phyloP scores from a whole-genome alignment of 2,329 filamentous ascomycete genomes.

The Chrysoporthe cubensis region DNA sequence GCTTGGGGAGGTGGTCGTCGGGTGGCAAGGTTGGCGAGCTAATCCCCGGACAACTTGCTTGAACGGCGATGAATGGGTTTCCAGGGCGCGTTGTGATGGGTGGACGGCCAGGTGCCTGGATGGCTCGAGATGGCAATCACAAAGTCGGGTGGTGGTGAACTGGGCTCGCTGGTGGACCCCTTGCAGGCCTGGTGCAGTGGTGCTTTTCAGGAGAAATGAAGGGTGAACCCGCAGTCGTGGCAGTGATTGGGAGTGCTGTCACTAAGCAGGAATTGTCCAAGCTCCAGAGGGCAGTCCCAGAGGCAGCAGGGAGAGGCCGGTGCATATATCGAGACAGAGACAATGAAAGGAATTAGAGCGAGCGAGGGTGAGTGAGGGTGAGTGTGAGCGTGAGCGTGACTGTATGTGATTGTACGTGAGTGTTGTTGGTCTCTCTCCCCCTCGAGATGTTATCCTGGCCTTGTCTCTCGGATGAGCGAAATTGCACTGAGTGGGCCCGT shows the following conservation, averaged over 20 bases:
- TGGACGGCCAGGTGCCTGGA: background rate
- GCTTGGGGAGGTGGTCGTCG: background rate
- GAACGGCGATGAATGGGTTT: background rate
- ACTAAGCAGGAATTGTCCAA: background rate
- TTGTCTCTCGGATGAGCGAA: background rate
- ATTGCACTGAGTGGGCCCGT: slow-evolving; percentile 7
- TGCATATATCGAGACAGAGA: background rate
- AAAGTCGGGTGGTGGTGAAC: background rate
- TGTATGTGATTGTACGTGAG: background rate
- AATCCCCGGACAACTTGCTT: background rate
- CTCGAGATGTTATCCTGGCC: background rate
- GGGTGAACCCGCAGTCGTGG: slow-evolving; percentile 4
- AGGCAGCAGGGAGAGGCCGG: background rate
- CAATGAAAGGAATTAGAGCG: too few species aligned
- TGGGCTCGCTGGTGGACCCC: background rate
- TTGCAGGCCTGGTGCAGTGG: slow-evolving; percentile 3
- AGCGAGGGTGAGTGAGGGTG: background rate
- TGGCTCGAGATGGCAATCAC: slow-evolving; percentile 3
- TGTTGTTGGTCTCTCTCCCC: background rate
- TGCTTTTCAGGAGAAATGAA: slow-evolving; percentile 15
- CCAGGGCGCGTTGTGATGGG: background rate
- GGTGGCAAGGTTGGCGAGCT: background rate
- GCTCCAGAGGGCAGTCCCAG: background rate
- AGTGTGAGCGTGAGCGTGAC: background rate
- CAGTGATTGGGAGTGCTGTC: background rate